Base-by-base conservation (phyloP, 306 rosid species). In the Hippophae tibetana region DNA sequence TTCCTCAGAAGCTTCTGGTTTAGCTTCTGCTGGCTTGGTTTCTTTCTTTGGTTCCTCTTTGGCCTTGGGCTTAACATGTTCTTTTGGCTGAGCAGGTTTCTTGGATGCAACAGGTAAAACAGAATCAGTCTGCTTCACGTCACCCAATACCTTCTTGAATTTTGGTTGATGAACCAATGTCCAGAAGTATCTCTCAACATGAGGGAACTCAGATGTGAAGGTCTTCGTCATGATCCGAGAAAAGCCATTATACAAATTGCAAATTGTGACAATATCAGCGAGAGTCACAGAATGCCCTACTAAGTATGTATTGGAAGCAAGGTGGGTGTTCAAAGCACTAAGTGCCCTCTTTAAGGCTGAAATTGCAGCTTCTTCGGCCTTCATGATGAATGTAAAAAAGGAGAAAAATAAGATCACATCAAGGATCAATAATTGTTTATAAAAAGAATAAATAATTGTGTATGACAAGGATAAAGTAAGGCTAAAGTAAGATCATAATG, bases 151-250 rank as follows among this genome's bases (percentile, higher is more conserved):
- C 79, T 89, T 86, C 54, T 74, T 61, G 78, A 89, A 89, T 68
- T 76, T 86, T n/a, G 95, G 96, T 66, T 87, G 95, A 66, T 90
- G 81, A 69, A 90, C 92, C 86, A 87, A 47, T 49, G 98, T 90
- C 98, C 96, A 87, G 54, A 90, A 90, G 81, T 87, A 83, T 71
- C 97, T 79, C 72, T 90, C 97, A 47, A 87, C 94, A 51, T 86
- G 93, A 63, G 93, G 95, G 62, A 86, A 89, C 79, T 84, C 95
- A 6, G 89, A 78, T 59, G 97, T 78, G 82, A 82, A 74, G 72
- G 80, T 89, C 79, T 86, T 84, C 1, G 84, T 68, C 57, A 84
- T 27, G 47, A 82, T 11, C 5, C 0, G 8, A 8, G 66, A 5
- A 73, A 79, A 80, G 41, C 97, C 95, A 0, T 13, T 0, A 23